A percentile compares a stretch with the other conserved stretches of the same genome.
Conservation (phyloP, 331 rosid genomes). For the Acacia pycnantha region DNA sequence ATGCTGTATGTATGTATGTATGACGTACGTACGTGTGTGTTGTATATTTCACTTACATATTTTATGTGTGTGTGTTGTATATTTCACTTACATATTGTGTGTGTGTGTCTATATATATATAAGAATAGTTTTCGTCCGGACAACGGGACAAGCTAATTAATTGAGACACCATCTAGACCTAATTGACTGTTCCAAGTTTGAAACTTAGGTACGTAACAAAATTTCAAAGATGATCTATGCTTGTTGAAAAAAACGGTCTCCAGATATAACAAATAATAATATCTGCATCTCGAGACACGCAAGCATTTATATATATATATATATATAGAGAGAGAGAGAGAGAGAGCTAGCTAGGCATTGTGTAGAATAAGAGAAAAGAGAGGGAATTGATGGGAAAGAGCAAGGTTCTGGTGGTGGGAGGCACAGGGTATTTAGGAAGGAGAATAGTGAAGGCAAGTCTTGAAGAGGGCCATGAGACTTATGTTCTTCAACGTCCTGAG, state of each 20-base stretch:
- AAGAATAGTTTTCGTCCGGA: background rate
- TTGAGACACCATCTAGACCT: background rate
- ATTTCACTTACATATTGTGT: background rate
- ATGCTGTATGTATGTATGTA: too few relatives aligned
- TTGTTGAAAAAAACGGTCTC: background rate
- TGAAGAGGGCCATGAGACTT: conserved; percentile 63
- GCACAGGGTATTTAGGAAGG: conserved; percentile 78
- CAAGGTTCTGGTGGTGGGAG: conserved; percentile 83
- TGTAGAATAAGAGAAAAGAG: background rate
- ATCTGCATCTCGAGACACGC: background rate
- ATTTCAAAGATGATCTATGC: background rate
- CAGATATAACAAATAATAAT: background rate
- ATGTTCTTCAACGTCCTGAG: conserved; percentile 65
- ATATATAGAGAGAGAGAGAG: too few relatives aligned
- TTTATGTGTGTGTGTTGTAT: too few relatives aligned
- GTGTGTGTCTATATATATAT: too few relatives aligned
- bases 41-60: too few relatives aligned
- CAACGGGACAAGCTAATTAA: background rate
- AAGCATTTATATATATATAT: background rate
- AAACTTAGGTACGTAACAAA: background rate
- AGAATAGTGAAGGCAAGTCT: conserved; percentile 74
- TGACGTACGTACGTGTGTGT: too few relatives aligned
- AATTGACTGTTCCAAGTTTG: background rate
- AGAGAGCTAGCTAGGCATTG: too few relatives aligned
- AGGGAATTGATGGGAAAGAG: conserved; percentile 47